Evolutionary conservation across 306 rosid species (phyloP).

Genomic region (Vigna reflexopilosa): DNA sequence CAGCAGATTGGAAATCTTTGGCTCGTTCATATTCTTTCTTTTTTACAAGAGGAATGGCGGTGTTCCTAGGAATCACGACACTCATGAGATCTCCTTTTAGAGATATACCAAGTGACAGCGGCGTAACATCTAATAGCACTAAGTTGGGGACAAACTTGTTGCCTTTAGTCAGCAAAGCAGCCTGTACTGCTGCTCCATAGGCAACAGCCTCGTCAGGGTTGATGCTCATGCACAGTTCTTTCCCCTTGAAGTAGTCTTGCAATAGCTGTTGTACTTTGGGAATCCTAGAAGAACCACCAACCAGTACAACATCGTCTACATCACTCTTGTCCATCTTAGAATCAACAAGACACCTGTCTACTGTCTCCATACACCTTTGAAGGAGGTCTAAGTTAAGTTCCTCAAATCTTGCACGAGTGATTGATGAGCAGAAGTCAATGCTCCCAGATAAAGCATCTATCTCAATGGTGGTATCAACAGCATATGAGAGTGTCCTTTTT

Average conservation of each 20-base stretch:
- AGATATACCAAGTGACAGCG: background rate
- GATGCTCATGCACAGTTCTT: slow-evolving; percentile 22
- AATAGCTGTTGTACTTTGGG: slow-evolving; percentile 61
- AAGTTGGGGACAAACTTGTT: background rate
- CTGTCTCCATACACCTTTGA: slow-evolving; percentile 53
- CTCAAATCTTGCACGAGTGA: slow-evolving; percentile 52
- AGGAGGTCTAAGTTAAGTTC: slow-evolving; percentile 50
- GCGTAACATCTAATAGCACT: background rate
- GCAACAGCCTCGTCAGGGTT: slow-evolving; percentile 37
- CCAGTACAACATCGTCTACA: slow-evolving; percentile 50
- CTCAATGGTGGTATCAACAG: slow-evolving; percentile 53
- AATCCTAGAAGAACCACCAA: slow-evolving; percentile 55
- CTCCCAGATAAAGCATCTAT: slow-evolving; percentile 37
- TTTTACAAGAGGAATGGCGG: background rate
- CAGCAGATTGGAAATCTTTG: slow-evolving; percentile 29
- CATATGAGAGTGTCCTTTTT: slow-evolving; percentile 53
- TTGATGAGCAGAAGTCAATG: slow-evolving; percentile 4
- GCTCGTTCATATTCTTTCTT: accelerated
- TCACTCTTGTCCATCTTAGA: slow-evolving; percentile 60
- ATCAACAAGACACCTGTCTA: slow-evolving; percentile 53
- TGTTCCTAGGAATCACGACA: slow-evolving; percentile 24
- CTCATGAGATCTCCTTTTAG: background rate
- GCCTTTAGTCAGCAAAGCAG: slow-evolving; percentile 22
- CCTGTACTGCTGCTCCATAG: slow-evolving; percentile 31
- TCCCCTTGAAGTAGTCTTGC: slow-evolving; percentile 53